Evolutionary conservation across 371 early-diverging fungal species (phyloP).

Genomic region (Dichotomocladium elegans): DNA sequence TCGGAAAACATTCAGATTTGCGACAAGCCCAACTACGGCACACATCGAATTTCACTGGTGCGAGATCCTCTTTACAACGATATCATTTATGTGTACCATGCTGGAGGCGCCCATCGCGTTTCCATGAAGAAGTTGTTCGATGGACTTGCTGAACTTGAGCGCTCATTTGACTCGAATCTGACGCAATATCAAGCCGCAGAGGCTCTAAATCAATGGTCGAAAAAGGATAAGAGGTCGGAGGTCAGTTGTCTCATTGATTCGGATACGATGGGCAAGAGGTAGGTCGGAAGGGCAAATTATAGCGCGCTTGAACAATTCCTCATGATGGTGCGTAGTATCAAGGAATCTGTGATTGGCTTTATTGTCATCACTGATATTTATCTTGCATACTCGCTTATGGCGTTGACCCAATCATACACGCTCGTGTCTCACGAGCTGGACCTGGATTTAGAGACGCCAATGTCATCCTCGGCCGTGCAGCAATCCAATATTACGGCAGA

Average conservation of each 20-base stretch:
- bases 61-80: conserved; percentile 29
- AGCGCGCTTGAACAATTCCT: not conserved
- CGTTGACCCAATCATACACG: conserved; percentile 19
- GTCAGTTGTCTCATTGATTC: conserved; percentile 6
- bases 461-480: not conserved
- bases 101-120: conserved; percentile 31
- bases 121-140: conserved; percentile 25
- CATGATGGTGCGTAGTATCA: not conserved
- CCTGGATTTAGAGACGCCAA: conserved; percentile 11
- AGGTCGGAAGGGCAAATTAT: too few species aligned
- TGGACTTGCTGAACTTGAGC: conserved; percentile 10
- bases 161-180: not conserved
- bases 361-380: conserved; percentile 31
- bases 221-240: conserved; percentile 14
- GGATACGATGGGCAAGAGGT: not conserved
- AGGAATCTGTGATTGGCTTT: conserved; percentile 31
- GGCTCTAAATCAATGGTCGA: conserved; percentile 13
- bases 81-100: conserved; percentile 33
- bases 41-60: conserved; percentile 18
- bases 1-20: conserved; percentile 27
- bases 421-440: conserved; percentile 22
- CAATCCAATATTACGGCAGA: too few species aligned
- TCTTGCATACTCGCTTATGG: conserved; percentile 35
- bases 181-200: not conserved
- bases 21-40: not conserved